Base-by-base conservation (phyloP, 441 rosid species). In the Theobroma grandiflorum region DNA sequence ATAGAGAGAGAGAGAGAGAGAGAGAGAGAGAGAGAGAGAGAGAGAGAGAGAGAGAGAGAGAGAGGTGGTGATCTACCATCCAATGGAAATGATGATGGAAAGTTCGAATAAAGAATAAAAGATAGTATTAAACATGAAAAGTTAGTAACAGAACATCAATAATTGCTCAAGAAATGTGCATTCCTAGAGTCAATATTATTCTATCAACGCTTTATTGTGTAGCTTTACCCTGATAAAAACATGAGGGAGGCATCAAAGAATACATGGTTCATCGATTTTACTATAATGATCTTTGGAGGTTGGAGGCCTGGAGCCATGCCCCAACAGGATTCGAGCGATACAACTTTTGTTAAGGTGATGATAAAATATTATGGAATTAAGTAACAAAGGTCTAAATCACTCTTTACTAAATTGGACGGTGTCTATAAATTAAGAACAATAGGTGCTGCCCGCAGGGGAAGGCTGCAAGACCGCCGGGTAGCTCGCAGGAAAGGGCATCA, bases 81-180 rank as follows among this genome's bases (percentile, higher is more conserved):
- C 74, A 63, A 63, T 18, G 1, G 61, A 61, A n/a, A 38, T 69
- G 58, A 68, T 8, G 4, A 43, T 43, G n/a, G 73, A 63, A 72
- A 81, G 47, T 64, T 64, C 8, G 3, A 55, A 42, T 20, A 69
- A 66, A 42, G 55, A 72, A 6, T 20, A 45, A 12, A 33, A 4
- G 14, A 18, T 43, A 37, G 12, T 22, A 50, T 38, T 12, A 16
- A 76, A 66, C 72, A 75, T 49, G 76, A 75, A 59, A 68, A 52
- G 4, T 38, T 9, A 68, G 57, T 35, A 52, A 70, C 75, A 37
- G 22, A 45, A n/a, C 49, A 38, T 61, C 69, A 61, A 77, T 77
- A 72, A 77, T 81, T 64, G 43, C 62, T 15, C 14, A 7, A 20
- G 7, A 55, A 55, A 72, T 64, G 64, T n/a, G 52, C 10, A 53